These are phyloP conservation scores for Begonia masoniana DNA, from an alignment of 306 rosid species.

Conservation along the genomic window DNA sequence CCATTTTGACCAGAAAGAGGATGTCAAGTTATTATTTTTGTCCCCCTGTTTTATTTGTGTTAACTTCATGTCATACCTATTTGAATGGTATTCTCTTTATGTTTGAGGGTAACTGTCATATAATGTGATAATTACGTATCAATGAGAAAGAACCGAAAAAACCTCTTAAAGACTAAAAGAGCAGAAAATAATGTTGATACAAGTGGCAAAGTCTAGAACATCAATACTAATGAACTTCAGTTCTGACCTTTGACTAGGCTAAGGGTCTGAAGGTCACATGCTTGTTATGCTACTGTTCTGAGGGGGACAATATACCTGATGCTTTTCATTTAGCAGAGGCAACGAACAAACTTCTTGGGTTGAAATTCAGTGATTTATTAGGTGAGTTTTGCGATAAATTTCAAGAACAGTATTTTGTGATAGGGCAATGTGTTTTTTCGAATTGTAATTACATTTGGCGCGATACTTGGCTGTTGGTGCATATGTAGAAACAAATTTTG, in stretches of 20 bases:
- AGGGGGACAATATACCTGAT: slow-evolving; percentile 85
- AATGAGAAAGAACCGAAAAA: too few relatives aligned
- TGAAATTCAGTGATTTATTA: slow-evolving; percentile 22
- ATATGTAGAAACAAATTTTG: background rate
- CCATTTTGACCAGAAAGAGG: background rate
- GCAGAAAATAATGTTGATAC: too few relatives aligned
- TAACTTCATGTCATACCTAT: slow-evolving; percentile 5
- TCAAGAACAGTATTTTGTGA: background rate
- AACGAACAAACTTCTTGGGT: slow-evolving; percentile 41
- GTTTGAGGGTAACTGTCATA: too few relatives aligned
- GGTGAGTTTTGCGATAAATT: slow-evolving; percentile 25
- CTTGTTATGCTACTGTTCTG: slow-evolving; percentile 84
- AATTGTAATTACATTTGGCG: background rate
- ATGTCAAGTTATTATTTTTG: too few relatives aligned
- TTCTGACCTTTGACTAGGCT: slow-evolving; percentile 27
- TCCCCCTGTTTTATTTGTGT: too few relatives aligned
- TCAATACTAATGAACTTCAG: too few relatives aligned
- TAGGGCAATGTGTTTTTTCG: background rate
- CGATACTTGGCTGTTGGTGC: background rate
- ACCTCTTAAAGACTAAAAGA: too few relatives aligned
- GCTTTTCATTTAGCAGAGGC: slow-evolving; percentile 85
- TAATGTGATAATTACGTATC: too few relatives aligned
- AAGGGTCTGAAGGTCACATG: slow-evolving; percentile 86
- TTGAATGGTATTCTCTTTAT: slow-evolving; percentile 1
- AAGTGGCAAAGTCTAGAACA: too few relatives aligned